phyloP scores from a whole-genome alignment of 106 monocot genomes.

The Dactylorhiza incarnata region DNA sequence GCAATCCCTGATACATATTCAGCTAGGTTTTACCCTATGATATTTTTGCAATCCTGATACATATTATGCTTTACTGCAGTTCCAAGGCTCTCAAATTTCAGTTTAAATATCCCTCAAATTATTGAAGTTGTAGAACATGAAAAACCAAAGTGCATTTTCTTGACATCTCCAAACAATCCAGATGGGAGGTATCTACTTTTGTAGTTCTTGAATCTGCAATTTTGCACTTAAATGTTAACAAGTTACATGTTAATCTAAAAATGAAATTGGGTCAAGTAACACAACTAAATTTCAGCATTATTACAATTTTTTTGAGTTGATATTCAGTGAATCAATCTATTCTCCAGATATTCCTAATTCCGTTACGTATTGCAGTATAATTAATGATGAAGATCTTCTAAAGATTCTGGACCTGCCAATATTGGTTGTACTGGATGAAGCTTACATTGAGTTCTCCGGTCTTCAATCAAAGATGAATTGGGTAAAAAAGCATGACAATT shows the following conservation, averaged over 20 bases:
- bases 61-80: conserved; percentile 33
- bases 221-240: background rate
- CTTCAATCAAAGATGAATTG: conserved; percentile 86
- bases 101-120: conserved; percentile 62
- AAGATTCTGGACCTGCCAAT: conserved; percentile 73
- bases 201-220: background rate
- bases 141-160: conserved; percentile 91
- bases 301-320: background rate
- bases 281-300: background rate
- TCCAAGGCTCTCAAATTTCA: conserved; percentile 72
- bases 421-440: conserved; percentile 95
- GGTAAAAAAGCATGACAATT: conserved; percentile 96
- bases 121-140: conserved; percentile 71
- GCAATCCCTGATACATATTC: too few species aligned
- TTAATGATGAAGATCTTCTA: conserved; percentile 74
- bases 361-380: conserved; percentile 39
- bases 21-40: background rate
- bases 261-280: background rate
- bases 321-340: background rate
- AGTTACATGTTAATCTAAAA: background rate
- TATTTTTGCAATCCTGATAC: background rate
- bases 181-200: conserved; percentile 73
- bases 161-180: conserved; percentile 97
- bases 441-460: conserved; percentile 92
- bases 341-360: background rate